These are phyloP conservation scores for Penicillium expansum DNA, from an alignment of 2,329 filamentous ascomycete genomes.

Conservation along the genomic window DNA sequence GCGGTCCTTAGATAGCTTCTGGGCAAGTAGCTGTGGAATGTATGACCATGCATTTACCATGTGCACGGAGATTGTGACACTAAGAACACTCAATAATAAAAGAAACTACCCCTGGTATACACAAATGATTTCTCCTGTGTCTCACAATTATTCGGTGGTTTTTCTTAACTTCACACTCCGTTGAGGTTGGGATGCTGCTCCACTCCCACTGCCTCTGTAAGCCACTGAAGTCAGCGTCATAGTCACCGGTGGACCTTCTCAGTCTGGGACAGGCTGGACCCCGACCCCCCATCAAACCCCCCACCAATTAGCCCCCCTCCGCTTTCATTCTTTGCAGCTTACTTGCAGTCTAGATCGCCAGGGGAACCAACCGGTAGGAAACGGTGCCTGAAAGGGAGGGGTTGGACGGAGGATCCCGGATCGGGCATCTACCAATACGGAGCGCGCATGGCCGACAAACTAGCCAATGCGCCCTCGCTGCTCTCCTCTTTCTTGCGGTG, in stretches of 20 bases:
- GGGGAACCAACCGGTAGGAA: neutral
- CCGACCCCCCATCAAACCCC: neutral
- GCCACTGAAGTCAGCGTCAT: slow-evolving; percentile 6
- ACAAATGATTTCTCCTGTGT: slow-evolving; percentile 11
- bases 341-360: slow-evolving; percentile 7
- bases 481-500: slow-evolving; percentile 50
- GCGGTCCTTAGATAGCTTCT: slow-evolving; percentile 4
- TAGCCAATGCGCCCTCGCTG: slow-evolving; percentile 44
- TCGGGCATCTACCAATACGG: slow-evolving; percentile 42
- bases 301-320: neutral
- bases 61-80: neutral
- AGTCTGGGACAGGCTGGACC: neutral
- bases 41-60: neutral
- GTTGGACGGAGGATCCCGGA: neutral
- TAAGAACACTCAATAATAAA: slow-evolving; percentile 1
- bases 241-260: neutral
- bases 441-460: slow-evolving; percentile 46
- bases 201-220: neutral
- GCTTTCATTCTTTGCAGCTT: neutral
- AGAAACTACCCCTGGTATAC: slow-evolving; percentile 9
- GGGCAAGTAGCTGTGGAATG: neutral
- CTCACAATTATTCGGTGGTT: slow-evolving; percentile 3
- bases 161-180: neutral
- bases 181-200: neutral
- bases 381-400: neutral